These are phyloP conservation scores for Helicocarpus griseus DNA, from an alignment of 2,329 filamentous ascomycete species.

Conservation along the genomic window DNA sequence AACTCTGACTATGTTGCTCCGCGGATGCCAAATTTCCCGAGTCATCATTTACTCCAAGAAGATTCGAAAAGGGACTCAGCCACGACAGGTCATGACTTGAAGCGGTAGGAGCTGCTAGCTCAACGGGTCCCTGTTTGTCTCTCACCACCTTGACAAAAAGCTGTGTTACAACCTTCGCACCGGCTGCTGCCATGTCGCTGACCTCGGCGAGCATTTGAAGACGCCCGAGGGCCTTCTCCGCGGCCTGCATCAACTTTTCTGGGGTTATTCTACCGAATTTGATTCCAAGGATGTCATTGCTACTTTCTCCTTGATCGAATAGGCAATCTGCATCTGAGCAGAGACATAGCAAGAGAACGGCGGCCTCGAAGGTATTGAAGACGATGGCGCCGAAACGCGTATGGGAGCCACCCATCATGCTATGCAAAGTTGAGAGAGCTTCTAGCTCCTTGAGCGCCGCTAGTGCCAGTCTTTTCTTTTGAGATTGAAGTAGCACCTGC, in stretches of 20 bases:
- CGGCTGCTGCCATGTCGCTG: conserved; percentile 1
- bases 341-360: conserved; percentile 1
- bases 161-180: neutral
- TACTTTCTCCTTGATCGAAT: neutral
- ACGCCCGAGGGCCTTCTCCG: neutral
- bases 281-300: neutral
- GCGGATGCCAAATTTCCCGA: too few species aligned
- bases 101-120: too few species aligned
- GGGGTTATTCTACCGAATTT: neutral
- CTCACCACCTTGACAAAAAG: neutral
- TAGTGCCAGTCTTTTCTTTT: neutral
- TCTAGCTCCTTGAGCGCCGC: neutral
- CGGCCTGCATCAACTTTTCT: neutral
- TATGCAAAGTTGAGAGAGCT: conserved; percentile 1
- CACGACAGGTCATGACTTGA: too few species aligned
- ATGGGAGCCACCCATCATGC: neutral
- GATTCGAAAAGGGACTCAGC: too few species aligned
- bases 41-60: too few species aligned
- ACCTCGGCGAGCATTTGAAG: conserved; percentile 1
- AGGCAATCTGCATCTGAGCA: conserved; percentile 1
- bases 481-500: neutral
- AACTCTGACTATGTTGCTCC: too few species aligned
- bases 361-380: conserved; percentile 3
- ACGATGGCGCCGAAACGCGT: conserved; percentile 2
- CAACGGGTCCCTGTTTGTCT: too few species aligned